These are phyloP conservation scores for Creolimax fragrantissima DNA, from an alignment of 78 protist genomes.

Conservation along the genomic window DNA sequence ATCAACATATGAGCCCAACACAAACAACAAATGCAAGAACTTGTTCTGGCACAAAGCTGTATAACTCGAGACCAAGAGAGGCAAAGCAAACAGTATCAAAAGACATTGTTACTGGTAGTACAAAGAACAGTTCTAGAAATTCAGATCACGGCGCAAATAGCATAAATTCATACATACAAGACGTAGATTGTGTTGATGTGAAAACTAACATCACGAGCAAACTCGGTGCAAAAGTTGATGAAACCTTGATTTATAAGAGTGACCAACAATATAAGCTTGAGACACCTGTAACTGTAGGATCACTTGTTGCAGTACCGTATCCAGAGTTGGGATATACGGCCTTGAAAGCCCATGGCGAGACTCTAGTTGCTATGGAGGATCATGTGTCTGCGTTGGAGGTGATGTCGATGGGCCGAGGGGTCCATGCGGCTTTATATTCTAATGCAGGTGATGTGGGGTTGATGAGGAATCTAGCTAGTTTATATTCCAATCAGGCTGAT, in stretches of 20 bases:
- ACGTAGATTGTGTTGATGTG: not conserved
- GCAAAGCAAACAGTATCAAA: no score
- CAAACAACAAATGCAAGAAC: not conserved
- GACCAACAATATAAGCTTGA: not conserved
- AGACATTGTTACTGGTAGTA: not conserved
- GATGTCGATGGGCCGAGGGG: not conserved
- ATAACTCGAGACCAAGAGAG: no score
- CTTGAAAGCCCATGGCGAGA: not conserved
- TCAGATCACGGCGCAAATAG: not conserved
- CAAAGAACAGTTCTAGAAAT: not conserved
- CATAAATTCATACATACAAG: not conserved
- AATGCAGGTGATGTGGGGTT: not conserved
- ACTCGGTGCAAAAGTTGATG: not conserved
- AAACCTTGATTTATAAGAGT: not conserved
- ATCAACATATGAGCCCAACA: not conserved
- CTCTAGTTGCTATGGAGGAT: not conserved
- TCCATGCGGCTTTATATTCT: not conserved
- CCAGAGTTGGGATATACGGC: not conserved
- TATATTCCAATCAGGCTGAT: not conserved
- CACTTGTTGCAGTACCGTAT: not conserved
- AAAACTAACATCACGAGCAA: not conserved
- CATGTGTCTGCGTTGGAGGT: not conserved
- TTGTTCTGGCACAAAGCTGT: no score
- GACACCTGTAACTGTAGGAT: not conserved
- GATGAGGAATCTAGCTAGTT: not conserved